Evolutionary conservation across 345 rosid genomes (phyloP).

Genomic region (Rhizophora apiculata): DNA sequence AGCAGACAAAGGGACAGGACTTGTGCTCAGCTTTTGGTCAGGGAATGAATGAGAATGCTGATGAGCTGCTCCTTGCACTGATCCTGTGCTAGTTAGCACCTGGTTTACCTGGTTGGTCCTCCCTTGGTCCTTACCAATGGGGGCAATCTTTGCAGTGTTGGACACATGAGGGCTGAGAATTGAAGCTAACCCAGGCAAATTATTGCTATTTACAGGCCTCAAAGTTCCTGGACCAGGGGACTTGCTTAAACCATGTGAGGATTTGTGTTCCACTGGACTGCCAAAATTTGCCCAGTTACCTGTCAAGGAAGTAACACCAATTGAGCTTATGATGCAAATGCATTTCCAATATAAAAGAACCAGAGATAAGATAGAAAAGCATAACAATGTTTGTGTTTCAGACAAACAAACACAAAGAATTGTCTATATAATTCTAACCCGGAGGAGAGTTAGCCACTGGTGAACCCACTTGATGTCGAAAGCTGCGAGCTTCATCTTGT

Average conservation of each 20-base stretch:
- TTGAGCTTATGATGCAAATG: constrained; percentile 12
- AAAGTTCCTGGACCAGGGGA: constrained; percentile 41
- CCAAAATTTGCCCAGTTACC: constrained; percentile 55
- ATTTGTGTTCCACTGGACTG: constrained; percentile 52
- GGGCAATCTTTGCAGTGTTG: constrained; percentile 23
- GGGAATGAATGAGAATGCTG: constrained; percentile 49
- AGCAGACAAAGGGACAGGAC: constrained; percentile 38
- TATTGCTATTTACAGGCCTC: constrained; percentile 46
- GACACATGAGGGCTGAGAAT: constrained; percentile 39
- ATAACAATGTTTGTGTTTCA: constrained; percentile 15
- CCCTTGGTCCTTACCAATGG: constrained; percentile 47
- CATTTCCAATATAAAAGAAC: neutral
- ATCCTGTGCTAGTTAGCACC: constrained; percentile 34
- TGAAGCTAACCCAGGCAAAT: constrained; percentile 59
- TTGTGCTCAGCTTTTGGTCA: constrained; percentile 49
- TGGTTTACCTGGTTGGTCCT: constrained; percentile 37
- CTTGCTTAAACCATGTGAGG: constrained; percentile 39
- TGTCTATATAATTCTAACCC: constrained; percentile 18
- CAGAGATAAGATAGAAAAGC: constrained; percentile 10
- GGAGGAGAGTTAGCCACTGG: constrained; percentile 55
- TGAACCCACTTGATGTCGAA: constrained; percentile 48
- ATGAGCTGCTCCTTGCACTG: constrained; percentile 37
- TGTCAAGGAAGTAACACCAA: constrained; percentile 21
- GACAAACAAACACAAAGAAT: neutral
- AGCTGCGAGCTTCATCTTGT: constrained; percentile 53